Conservation (phyloP, 2,329 filamentous ascomycete species). For the Fusarium armeniacum region DNA sequence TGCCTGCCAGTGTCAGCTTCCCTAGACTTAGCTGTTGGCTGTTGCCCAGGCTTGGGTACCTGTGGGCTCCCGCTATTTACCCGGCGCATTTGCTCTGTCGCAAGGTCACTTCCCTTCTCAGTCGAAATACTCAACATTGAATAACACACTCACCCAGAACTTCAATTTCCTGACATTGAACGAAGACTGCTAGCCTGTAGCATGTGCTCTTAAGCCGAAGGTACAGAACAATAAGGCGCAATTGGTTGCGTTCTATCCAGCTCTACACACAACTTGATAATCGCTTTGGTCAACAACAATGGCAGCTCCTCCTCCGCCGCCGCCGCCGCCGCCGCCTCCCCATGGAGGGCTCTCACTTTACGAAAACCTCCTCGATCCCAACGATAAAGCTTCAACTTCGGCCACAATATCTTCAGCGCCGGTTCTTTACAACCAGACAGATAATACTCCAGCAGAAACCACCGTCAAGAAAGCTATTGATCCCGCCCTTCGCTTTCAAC, state of each 20-base stretch:
- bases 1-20: slow-evolving; percentile 19
- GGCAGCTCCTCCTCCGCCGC: slow-evolving; percentile 50
- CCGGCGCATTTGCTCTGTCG: slow-evolving; percentile 45
- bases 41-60: not conserved
- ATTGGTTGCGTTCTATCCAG: not conserved
- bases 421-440: slow-evolving; percentile 75
- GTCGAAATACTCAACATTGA: not conserved
- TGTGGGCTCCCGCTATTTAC: slow-evolving; percentile 49
- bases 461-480: slow-evolving; percentile 71
- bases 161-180: not conserved
- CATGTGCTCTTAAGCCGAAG: not conserved
- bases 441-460: slow-evolving; percentile 60
- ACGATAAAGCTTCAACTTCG: slow-evolving; percentile 59
- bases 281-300: slow-evolving; percentile 30
- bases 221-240: not conserved
- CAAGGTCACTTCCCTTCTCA: not conserved
- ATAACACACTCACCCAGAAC: not conserved
- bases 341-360: slow-evolving; percentile 79
- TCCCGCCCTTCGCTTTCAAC: slow-evolving; percentile 84
- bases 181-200: not conserved
- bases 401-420: slow-evolving; percentile 84
- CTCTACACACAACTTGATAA: not conserved
- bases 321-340: slow-evolving; percentile 54
- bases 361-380: slow-evolving; percentile 81
- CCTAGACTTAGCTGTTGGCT: not conserved